A percentile compares a stretch with the other conserved stretches of the same genome.
Conservation (phyloP, 345 rosid species). For the Durio zibethinus region DNA sequence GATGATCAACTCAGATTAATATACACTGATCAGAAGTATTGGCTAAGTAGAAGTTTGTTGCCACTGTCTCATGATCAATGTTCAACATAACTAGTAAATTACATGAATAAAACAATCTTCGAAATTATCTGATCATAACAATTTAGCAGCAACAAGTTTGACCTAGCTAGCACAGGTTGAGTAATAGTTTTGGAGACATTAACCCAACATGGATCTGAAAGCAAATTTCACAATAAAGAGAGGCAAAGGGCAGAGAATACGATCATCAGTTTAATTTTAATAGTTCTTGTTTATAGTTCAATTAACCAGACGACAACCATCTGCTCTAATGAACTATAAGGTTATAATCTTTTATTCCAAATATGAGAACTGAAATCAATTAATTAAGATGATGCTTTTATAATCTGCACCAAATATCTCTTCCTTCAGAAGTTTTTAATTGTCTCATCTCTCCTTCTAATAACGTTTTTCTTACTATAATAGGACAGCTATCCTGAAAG, state of each 20-base stretch:
- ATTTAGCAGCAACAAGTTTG: neutral
- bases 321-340: neutral
- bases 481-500: slow-evolving; percentile 19
- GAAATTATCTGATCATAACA: neutral
- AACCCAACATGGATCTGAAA: neutral
- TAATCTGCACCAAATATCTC: slow-evolving; percentile 7
- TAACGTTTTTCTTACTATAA: neutral
- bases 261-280: neutral
- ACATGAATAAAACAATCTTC: neutral
- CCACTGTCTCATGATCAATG: neutral
- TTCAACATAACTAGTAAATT: neutral
- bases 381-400: neutral
- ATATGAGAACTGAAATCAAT: too few species aligned
- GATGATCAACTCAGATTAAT: neutral
- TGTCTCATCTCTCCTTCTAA: neutral
- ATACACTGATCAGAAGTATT: neutral
- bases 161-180: neutral
- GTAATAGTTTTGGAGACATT: neutral
- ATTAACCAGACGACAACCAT: neutral
- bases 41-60: neutral
- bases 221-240: neutral
- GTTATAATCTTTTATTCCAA: neutral
- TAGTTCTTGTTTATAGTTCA: too few species aligned
- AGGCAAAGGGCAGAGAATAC: neutral
- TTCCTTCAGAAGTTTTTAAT: slow-evolving; percentile 19